Evolutionary conservation across 805 yeast species (phyloP), one percentile per base, ranked within the genome.

Genomic region (Wickerhamiella musiphila): DNA sequence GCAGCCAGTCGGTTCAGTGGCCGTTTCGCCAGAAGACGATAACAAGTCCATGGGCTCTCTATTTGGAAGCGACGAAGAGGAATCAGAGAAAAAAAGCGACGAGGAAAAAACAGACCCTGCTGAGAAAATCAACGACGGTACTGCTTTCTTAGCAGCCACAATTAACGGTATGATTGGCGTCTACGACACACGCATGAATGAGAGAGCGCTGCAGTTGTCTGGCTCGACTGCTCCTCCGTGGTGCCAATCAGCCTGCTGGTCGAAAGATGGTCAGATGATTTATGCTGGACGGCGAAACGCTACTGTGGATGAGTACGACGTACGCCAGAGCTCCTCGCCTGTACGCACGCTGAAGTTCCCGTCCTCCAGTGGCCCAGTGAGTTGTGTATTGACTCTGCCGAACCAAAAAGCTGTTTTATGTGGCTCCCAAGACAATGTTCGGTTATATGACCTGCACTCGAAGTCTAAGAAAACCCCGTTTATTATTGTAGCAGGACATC

Each of bases 401-500:
- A 83, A 82, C 47, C 70, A 69, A 31, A 64, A 73, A 39, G 86
- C 78, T 48, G 44, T 90, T 7, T 57, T 90, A 11, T 82, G 94
- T 52, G 96, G 93, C 0, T 84, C 94, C 2, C 68, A 66, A 42
- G 98, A 90, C 49, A 90, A 90, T 47, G 73, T 90, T 23, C 63
- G 98, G 45, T 57, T 90, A 18, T 90, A 82, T 55, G 93, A 90
- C 47, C 60, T 83, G 36, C 39, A 49, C 54, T 63, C 41, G 46
- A 28, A 37, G 13, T 37, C 41, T 46, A 36, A 42, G 11, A 45
- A 43, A 10, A 47, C 76, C 6, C 95, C 95, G 12, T 90, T 86
- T 49, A 64, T 75, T 51, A 84, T 92, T 44, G 66, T 90, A 8
- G 94, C 98, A 0, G 96, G 98, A 1, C 96, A 90, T 52, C 94